These are phyloP conservation scores for Rhodamnia rubescens DNA, from an alignment of 345 rosid species.

Conservation along the genomic window DNA sequence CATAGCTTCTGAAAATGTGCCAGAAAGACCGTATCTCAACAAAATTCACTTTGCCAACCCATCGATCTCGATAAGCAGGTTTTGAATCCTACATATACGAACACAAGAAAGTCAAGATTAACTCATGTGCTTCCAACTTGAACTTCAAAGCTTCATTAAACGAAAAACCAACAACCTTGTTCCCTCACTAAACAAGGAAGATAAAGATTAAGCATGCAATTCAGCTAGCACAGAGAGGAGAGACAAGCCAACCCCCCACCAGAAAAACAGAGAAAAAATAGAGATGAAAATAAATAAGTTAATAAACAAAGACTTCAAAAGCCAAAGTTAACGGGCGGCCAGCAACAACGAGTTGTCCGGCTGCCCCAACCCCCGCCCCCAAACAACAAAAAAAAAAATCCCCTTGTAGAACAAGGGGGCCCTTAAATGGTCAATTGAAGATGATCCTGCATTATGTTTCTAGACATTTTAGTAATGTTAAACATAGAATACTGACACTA, in stretches of 20 bases:
- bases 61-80: constrained; percentile 46
- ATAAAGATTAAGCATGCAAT: neutral
- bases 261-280: neutral
- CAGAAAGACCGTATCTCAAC: constrained; percentile 97
- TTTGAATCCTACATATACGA: constrained; percentile 48
- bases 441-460: neutral
- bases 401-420: neutral
- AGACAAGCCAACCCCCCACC: neutral
- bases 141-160: neutral
- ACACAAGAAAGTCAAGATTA: neutral
- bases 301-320: neutral
- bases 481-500: neutral
- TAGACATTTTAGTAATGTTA: neutral
- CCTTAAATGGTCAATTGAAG: neutral
- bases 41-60: constrained; percentile 97
- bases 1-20: constrained; percentile 98
- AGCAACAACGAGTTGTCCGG: too few relatives aligned
- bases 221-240: neutral
- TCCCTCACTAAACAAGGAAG: neutral
- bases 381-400: too few relatives aligned
- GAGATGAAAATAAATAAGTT: neutral
- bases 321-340: neutral
- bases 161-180: neutral
- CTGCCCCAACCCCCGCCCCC: too few relatives aligned
- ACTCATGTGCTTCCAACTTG: neutral